phyloP scores from a whole-genome alignment of 495 filamentous ascomycete species.

The Tetracladium marchalianum region DNA sequence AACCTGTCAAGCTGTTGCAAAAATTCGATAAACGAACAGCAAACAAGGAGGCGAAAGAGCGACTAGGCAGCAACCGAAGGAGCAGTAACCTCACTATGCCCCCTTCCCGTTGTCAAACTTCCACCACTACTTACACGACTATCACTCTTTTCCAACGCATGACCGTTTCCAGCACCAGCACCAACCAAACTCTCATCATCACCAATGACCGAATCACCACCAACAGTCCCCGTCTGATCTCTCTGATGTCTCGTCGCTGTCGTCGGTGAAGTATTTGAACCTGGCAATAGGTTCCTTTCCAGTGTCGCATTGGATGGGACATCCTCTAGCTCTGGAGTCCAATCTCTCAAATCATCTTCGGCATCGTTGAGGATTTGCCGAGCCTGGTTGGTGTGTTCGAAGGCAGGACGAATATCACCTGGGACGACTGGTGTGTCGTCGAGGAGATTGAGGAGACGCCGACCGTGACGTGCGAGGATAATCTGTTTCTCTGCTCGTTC shows the following conservation, averaged over 20 bases:
- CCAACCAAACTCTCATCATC: no score
- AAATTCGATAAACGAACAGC: no score
- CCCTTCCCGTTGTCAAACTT: constrained; percentile 7
- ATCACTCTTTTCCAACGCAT: no score
- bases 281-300: constrained; percentile 15
- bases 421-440: constrained; percentile 88
- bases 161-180: no score
- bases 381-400: constrained; percentile 52
- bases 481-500: constrained; percentile 95
- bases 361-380: constrained; percentile 86
- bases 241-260: no score
- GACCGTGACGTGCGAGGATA: constrained; percentile 81
- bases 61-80: no score
- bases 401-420: constrained; percentile 61
- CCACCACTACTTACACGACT: constrained; percentile 15
- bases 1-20: no score
- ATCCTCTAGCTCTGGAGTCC: constrained; percentile 33
- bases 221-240: no score
- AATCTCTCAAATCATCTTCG: constrained; percentile 74
- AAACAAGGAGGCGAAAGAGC: no score
- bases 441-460: constrained; percentile 74
- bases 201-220: no score
- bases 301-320: constrained; percentile 9
- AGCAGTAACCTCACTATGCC: no score
- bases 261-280: not conserved